phyloP scores from a whole-genome alignment of 2,329 filamentous ascomycete genomes.

The Trichoderma sp. region DNA sequence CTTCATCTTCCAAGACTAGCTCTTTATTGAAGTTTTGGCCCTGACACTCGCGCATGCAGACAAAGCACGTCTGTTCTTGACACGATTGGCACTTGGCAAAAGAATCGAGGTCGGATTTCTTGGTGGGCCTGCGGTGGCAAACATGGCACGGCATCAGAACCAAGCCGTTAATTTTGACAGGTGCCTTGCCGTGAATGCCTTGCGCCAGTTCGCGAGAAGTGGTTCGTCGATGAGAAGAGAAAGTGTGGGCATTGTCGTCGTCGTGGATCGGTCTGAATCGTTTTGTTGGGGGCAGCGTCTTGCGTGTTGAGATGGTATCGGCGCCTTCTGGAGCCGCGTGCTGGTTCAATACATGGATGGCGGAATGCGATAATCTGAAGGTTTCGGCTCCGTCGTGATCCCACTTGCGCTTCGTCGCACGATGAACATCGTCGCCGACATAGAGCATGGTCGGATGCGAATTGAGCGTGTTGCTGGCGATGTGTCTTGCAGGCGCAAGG shows the following conservation, averaged over 20 bases:
- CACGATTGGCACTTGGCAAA: conserved; percentile 65
- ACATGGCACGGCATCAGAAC: conserved; percentile 61
- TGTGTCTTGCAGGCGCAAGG: not conserved
- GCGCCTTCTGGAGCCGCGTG: conserved; percentile 20
- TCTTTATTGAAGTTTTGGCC: conserved; percentile 40
- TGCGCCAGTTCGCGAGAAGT: conserved; percentile 26
- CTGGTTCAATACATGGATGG: conserved; percentile 29
- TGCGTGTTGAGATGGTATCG: conserved; percentile 28
- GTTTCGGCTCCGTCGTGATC: conserved; percentile 30
- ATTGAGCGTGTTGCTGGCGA: not conserved
- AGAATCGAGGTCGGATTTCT: conserved; percentile 63
- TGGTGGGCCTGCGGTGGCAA: conserved; percentile 63
- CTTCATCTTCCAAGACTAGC: conserved; percentile 32
- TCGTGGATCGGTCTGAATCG: conserved; percentile 30
- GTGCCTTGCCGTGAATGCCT: not conserved
- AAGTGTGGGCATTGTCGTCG: conserved; percentile 20
- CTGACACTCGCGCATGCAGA: conserved; percentile 65
- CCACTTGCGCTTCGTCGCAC: conserved; percentile 38
- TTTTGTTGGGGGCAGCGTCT: conserved; percentile 33
- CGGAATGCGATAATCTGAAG: conserved; percentile 26
- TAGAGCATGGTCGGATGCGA: conserved; percentile 34
- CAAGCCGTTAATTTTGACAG: not conserved
- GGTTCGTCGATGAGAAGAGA: conserved; percentile 26
- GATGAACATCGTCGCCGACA: conserved; percentile 32
- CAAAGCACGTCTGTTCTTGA: conserved; percentile 60